A percentile compares a stretch with the other conserved stretches of the same genome.
These are phyloP conservation scores for Calonectria henricotiae DNA, from an alignment of 2,329 filamentous ascomycete genomes.

Conservation along the genomic window DNA sequence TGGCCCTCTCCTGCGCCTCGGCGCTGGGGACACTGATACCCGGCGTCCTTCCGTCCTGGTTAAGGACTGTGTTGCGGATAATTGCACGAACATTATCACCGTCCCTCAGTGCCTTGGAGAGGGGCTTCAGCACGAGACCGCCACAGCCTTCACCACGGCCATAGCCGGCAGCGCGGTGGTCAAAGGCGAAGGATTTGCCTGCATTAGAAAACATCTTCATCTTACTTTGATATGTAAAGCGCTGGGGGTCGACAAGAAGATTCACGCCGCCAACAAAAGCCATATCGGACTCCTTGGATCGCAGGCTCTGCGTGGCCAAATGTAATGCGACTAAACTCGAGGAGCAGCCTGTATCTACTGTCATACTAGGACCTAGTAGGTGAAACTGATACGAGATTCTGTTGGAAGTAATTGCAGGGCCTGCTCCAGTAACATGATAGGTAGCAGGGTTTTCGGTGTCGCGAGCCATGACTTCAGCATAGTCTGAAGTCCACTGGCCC, in stretches of 20 bases:
- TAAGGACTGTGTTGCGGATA: slow-evolving; percentile 59
- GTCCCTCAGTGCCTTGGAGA: slow-evolving; percentile 61
- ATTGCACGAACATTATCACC: slow-evolving; percentile 57
- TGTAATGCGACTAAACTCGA: slow-evolving; percentile 66
- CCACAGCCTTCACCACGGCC: slow-evolving; percentile 65
- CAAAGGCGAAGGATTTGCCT: slow-evolving; percentile 58
- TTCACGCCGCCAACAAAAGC: slow-evolving; percentile 54
- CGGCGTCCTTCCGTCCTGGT: slow-evolving; percentile 61
- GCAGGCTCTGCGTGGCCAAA: slow-evolving; percentile 59
- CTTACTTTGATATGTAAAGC: slow-evolving; percentile 49
- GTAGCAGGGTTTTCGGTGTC: slow-evolving; percentile 63
- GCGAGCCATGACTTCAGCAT: slow-evolving; percentile 47
- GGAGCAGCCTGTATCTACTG: slow-evolving; percentile 69
- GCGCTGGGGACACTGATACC: slow-evolving; percentile 61
- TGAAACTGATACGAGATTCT: slow-evolving; percentile 68
- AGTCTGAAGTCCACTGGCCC: slow-evolving; percentile 51
- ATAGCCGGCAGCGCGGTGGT: slow-evolving; percentile 65
- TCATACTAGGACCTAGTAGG: slow-evolving; percentile 65
- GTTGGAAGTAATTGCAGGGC: slow-evolving; percentile 62
- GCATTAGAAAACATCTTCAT: slow-evolving; percentile 49
- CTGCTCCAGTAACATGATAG: slow-evolving; percentile 65
- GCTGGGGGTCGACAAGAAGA: slow-evolving; percentile 48
- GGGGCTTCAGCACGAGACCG: slow-evolving; percentile 62
- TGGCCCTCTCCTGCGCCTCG: slow-evolving; percentile 58
- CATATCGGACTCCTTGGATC: slow-evolving; percentile 53